Evolutionary conservation across 352 stramenopile genomes (phyloP), one percentile per base, ranked within the genome.

Genomic region (Phytophthora palmivora): DNA sequence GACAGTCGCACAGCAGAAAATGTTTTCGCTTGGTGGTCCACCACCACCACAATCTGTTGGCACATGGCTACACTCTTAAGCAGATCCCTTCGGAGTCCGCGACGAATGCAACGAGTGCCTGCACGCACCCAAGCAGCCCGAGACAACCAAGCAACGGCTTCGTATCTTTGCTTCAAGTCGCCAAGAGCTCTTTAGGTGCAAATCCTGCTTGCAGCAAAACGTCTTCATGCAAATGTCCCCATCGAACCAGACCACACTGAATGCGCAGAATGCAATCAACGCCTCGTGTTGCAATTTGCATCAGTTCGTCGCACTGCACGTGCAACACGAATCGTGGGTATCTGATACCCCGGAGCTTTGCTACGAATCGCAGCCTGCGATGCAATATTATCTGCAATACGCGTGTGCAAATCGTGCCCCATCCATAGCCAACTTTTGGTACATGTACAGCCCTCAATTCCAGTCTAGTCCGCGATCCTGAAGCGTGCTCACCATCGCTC

Each of bases 151-250:
- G 41, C 38, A 59, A 47, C 47, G 11, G 38, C 6, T 3, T 52
- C 59, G 44, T 66, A 51, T 66, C 48, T 66, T 59, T 66, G 37
- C 48, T 28, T 59, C 46, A 43, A 51, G 7, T 26, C n/a, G n/a
- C 30, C 30, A 18, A 46, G 21, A 45, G 24, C 24, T 28, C 24
- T 6, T 28, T 3, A 28, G 24, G 33, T 46, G 51, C 57, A 59
- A 65, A 59, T 59, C 57, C 38, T 18, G 15, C n/a, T n/a, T n/a
- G n/a, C n/a, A n/a, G n/a, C 24, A 11, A 38, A 48, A 48, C 42
- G 42, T 48, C 42, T 21, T 21, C 42, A 36, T 49, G 42, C 22
- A 51, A 66, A 43, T 21, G 58, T 67, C 58, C 58, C 48, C 58
- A 65, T 58, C 14, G 14, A 44, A 55, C 18, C 24, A 46, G 41